These are phyloP conservation scores for Phytophthora macrochlamydospora DNA, from an alignment of 352 stramenopile species.

Conservation along the genomic window DNA sequence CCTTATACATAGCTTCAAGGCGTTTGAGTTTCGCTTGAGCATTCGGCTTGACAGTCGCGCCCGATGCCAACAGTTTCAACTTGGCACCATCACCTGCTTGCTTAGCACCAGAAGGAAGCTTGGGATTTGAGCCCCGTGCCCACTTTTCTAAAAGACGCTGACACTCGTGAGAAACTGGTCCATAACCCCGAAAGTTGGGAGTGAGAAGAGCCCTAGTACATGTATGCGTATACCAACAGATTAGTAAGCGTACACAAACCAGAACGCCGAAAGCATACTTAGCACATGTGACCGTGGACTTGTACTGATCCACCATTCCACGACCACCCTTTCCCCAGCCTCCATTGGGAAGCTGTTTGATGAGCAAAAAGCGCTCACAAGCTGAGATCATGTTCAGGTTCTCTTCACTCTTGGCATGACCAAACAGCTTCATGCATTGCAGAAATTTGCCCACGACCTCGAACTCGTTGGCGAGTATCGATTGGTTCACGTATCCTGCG, in stretches of 20 bases:
- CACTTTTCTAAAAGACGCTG: slow-evolving; percentile 75
- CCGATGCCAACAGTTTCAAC: slow-evolving; percentile 55
- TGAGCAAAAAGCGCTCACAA: slow-evolving; percentile 70
- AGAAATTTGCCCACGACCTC: slow-evolving; percentile 79
- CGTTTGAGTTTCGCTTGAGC: slow-evolving; percentile 60
- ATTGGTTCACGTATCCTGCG: slow-evolving; percentile 68
- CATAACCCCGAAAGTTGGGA: slow-evolving; percentile 60
- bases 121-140: slow-evolving; percentile 42
- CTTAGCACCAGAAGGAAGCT: slow-evolving; percentile 24
- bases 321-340: slow-evolving; percentile 73
- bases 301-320: slow-evolving; percentile 73
- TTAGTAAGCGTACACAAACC: no score
- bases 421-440: slow-evolving; percentile 83
- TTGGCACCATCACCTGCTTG: slow-evolving; percentile 21
- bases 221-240: no score
- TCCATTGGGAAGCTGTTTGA: slow-evolving; percentile 72
- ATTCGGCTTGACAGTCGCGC: slow-evolving; percentile 49
- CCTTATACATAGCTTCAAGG: slow-evolving; percentile 71
- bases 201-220: slow-evolving; percentile 53
- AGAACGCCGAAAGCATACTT: slow-evolving; percentile 47
- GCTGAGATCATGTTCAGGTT: slow-evolving; percentile 48
- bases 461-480: slow-evolving; percentile 71
- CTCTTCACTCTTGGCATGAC: slow-evolving; percentile 39
- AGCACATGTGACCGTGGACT: slow-evolving; percentile 76
- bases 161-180: slow-evolving; percentile 61